These are phyloP conservation scores for Phytophthora ramorum DNA, from an alignment of 352 stramenopile genomes.

Conservation along the genomic window DNA sequence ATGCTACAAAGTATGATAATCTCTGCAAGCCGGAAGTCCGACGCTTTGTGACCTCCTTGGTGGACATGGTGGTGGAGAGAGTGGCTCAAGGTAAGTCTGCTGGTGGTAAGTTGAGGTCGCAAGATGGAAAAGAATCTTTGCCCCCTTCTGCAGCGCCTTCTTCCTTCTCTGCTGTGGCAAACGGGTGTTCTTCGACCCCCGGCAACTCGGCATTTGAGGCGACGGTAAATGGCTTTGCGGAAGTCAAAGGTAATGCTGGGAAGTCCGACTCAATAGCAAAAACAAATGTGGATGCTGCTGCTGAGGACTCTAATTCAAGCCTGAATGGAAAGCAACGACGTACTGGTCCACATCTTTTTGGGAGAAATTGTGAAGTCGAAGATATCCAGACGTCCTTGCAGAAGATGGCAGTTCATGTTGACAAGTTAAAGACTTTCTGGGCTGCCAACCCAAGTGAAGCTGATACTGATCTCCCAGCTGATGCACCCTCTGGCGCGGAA, in stretches of 20 bases:
- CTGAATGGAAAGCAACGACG: background rate
- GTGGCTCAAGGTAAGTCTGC: conserved; percentile 7
- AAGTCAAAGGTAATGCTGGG: conserved; percentile 3
- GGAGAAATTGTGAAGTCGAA: conserved; percentile 48
- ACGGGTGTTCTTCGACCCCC: background rate
- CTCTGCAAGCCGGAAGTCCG: conserved; percentile 17
- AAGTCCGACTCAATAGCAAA: background rate
- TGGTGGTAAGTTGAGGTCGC: conserved; percentile 1
- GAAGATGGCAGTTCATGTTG: conserved; percentile 35
- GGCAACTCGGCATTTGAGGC: background rate
- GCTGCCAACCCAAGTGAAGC: conserved; percentile 2
- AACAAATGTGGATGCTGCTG: background rate
- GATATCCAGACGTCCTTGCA: conserved; percentile 61
- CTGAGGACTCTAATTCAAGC: background rate
- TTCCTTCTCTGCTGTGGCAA: background rate
- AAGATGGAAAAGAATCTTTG: background rate
- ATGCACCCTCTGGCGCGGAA: background rate
- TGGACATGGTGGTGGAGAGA: conserved; percentile 29
- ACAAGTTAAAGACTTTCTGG: conserved; percentile 19
- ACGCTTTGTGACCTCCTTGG: conserved; percentile 21
- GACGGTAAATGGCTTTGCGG: background rate
- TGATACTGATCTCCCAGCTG: background rate
- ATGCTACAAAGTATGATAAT: conserved; percentile 13
- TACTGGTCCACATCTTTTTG: conserved; percentile 37
- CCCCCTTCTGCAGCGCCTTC: background rate